Conservation (phyloP, 257 asterid genomes). For the Scutellaria baicalensis region DNA sequence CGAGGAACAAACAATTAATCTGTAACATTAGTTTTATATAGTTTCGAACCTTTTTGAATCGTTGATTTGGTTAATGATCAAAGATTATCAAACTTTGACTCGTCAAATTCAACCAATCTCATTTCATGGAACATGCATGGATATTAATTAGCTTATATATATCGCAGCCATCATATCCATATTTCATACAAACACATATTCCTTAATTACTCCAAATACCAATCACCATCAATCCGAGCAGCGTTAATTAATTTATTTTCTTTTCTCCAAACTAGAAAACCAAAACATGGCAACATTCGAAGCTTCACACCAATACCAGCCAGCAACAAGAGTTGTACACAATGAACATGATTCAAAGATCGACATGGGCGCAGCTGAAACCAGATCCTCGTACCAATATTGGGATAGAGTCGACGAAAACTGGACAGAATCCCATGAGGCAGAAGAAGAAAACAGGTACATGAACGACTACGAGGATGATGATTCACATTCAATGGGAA, state of each 20-base stretch:
- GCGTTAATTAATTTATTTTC: too few relatives aligned
- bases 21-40: background rate
- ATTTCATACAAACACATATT: background rate
- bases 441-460: background rate
- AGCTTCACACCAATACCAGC: background rate
- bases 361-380: background rate
- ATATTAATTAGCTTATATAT: background rate
- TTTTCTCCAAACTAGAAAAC: background rate
- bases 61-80: background rate
- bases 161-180: background rate
- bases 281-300: background rate
- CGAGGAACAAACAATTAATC: background rate
- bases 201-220: background rate
- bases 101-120: conserved; percentile 2
- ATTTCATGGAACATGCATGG: background rate
- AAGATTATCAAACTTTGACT: conserved; percentile 3
- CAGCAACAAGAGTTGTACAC: background rate
- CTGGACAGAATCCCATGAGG: background rate
- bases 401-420: background rate
- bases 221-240: too few relatives aligned
- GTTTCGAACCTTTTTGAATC: background rate
- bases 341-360: background rate
- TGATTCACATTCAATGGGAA: background rate
- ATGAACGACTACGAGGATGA: background rate
- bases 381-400: background rate